Conservation (phyloP, 2,329 filamentous ascomycete genomes). For the Aspergillus sp. region DNA sequence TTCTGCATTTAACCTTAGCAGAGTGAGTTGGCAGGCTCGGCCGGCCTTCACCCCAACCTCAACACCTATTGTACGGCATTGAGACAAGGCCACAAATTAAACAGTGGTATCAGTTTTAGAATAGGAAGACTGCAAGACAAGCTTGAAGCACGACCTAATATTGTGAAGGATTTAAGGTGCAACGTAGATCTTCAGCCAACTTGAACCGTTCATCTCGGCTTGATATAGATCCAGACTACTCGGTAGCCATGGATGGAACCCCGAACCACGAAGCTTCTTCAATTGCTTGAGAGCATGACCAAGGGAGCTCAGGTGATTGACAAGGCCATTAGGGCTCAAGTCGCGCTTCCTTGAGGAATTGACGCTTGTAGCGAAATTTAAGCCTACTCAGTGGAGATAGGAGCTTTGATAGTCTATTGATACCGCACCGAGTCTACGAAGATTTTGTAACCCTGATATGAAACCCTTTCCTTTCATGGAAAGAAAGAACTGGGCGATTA, state of each 20-base stretch:
- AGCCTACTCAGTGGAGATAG: not conserved
- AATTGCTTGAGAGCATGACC: not conserved
- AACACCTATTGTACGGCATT: not conserved
- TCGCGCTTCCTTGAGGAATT: not conserved
- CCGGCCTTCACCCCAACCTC: not conserved
- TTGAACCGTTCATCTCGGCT: not conserved
- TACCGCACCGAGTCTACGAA: not conserved
- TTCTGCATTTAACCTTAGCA: not conserved
- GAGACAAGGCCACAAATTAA: not conserved
- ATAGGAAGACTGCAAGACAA: not conserved
- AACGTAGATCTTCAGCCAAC: not conserved
- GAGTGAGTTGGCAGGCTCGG: not conserved
- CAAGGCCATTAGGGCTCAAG: not conserved
- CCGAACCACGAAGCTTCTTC: not conserved
- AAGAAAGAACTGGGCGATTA: constrained; percentile 55
- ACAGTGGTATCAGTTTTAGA: not conserved
- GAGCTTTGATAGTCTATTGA: not conserved
- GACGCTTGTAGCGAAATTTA: not conserved
- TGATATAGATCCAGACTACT: not conserved
- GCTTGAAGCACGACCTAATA: not conserved
- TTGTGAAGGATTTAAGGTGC: not conserved
- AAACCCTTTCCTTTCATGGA: constrained; percentile 53
- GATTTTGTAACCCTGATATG: constrained; percentile 54
- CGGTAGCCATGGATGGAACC: not conserved
- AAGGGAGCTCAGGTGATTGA: not conserved